Evolutionary conservation across 352 stramenopile species (phyloP).

Genomic region (Globisporangium recalcitrans): DNA sequence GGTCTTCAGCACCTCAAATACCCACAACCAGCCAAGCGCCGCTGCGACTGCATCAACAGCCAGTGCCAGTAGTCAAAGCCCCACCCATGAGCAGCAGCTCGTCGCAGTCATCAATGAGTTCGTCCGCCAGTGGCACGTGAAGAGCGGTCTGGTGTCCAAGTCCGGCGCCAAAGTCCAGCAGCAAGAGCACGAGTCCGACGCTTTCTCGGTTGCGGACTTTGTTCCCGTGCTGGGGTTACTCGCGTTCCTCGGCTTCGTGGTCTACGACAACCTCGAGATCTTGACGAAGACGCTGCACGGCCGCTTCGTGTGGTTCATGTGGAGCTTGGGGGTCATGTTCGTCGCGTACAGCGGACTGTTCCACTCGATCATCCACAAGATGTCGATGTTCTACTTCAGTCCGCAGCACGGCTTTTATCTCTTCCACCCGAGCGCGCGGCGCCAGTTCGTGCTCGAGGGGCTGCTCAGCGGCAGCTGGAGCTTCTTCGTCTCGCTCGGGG

Average conservation of each 20-base stretch:
- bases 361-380: constrained; percentile 54
- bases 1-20: constrained; percentile 13
- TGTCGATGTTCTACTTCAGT: constrained; percentile 46
- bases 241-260: constrained; percentile 27
- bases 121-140: constrained; percentile 25
- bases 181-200: constrained; percentile 6
- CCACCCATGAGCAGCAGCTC: background rate
- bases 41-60: background rate
- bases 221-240: constrained; percentile 33
- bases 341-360: constrained; percentile 57
- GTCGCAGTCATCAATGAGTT: constrained; percentile 24
- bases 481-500: constrained; percentile 49
- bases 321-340: constrained; percentile 49
- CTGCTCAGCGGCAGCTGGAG: constrained; percentile 57
- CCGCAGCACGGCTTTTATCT: constrained; percentile 50
- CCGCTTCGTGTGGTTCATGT: constrained; percentile 49
- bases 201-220: constrained; percentile 26
- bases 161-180: background rate
- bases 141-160: background rate
- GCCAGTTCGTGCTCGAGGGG: constrained; percentile 65
- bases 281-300: constrained; percentile 29
- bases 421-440: constrained; percentile 52
- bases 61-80: background rate
- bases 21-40: background rate
- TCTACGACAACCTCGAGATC: constrained; percentile 37